phyloP scores from a whole-genome alignment of 306 rosid species.

The Canavalia ensiformis region DNA sequence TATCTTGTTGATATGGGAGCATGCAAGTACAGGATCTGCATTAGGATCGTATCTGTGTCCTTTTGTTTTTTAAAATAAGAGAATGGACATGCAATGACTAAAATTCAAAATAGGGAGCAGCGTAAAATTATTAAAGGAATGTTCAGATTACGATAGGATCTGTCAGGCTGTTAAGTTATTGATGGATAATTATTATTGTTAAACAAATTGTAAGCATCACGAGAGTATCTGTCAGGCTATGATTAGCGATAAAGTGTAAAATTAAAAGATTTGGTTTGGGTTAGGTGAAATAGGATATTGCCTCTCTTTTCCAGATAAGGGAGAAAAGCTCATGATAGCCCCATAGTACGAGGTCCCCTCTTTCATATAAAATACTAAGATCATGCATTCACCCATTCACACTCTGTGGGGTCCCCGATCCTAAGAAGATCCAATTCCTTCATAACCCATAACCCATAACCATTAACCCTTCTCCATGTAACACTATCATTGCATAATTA shows the following conservation, averaged over 20 bases:
- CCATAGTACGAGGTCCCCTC: slow-evolving; percentile 60
- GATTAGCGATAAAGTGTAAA: slow-evolving; percentile 59
- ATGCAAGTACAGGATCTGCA: slow-evolving; percentile 40
- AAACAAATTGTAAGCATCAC: slow-evolving; percentile 33
- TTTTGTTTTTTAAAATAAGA: background rate
- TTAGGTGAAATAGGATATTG: slow-evolving; percentile 53
- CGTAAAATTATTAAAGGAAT: background rate
- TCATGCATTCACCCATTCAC: slow-evolving; percentile 44
- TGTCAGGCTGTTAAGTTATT: slow-evolving; percentile 31
- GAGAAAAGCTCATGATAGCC: slow-evolving; percentile 42
- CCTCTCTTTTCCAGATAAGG: slow-evolving; percentile 8
- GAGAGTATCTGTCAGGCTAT: slow-evolving; percentile 44
- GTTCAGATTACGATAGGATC: slow-evolving; percentile 36
- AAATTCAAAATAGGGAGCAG: slow-evolving; percentile 11
- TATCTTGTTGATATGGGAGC: background rate
- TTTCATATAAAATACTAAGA: slow-evolving; percentile 2
- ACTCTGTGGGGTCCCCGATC: slow-evolving; percentile 51
- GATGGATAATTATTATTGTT: slow-evolving; percentile 30
- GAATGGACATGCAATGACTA: background rate
- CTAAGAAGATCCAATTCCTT: slow-evolving; percentile 41
- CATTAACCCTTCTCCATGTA: background rate
- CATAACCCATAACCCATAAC: slow-evolving; percentile 10
- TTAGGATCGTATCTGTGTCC: slow-evolving; percentile 35
- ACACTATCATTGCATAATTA: slow-evolving; percentile 15
- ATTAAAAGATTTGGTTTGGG: slow-evolving; percentile 61